phyloP scores from a whole-genome alignment of 352 stramenopile species.

The Phytophthora quininea region DNA sequence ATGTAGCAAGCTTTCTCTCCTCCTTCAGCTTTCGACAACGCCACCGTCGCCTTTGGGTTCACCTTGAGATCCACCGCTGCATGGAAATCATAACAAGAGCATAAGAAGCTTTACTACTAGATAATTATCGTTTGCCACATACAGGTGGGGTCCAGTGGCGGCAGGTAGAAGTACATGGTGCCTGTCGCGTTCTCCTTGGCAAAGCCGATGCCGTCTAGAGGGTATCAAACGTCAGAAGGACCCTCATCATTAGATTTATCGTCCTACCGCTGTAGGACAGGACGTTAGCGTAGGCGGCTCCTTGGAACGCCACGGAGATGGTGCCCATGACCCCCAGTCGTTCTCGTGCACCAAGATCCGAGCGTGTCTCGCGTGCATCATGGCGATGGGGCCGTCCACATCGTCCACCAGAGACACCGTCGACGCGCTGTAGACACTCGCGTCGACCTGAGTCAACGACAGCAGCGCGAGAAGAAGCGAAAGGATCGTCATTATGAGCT shows the following conservation, averaged over 20 bases:
- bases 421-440: conserved; percentile 16
- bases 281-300: conserved; percentile 56
- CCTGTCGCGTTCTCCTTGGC: conserved; percentile 53
- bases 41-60: conserved; percentile 57
- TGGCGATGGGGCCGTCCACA: conserved; percentile 16
- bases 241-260: background rate
- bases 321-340: conserved; percentile 69
- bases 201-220: conserved; percentile 58
- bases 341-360: conserved; percentile 67
- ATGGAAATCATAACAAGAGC: background rate
- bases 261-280: conserved; percentile 66
- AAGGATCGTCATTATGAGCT: no score
- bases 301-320: conserved; percentile 53
- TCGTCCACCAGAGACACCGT: conserved; percentile 13
- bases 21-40: conserved; percentile 62
- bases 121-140: background rate
- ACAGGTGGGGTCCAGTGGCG: conserved; percentile 42
- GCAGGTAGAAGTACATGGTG: conserved; percentile 75
- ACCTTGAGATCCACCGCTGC: conserved; percentile 51
- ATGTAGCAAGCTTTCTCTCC: conserved; percentile 53
- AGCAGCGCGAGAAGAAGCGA: conserved; percentile 2
- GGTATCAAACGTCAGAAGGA: background rate
- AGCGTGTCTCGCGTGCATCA: conserved; percentile 46
- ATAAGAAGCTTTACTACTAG: background rate
- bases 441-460: background rate